Evolutionary conservation across 495 filamentous ascomycete genomes (phyloP), one percentile per base, ranked within the genome.

Genomic region (Daldinia grandis): DNA sequence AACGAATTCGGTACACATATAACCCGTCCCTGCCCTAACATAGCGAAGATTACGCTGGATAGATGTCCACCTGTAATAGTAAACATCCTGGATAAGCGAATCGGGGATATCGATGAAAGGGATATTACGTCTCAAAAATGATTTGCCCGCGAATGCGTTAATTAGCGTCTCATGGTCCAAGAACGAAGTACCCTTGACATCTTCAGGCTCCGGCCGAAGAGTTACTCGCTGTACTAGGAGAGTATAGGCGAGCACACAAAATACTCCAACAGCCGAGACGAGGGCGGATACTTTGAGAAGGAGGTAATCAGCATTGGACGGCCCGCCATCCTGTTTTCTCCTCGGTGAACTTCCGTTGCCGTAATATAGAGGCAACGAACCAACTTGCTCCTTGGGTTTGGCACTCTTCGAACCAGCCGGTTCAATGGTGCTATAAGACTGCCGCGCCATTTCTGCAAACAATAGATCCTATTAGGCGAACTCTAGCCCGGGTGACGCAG

Each of bases 31-130:
- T 50, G 80, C 74, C 7, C 62, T 73, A 51, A 77, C 76, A 58
- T 82, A 84, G 28, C 78, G 78, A 25, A 82, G 59, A 62, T 83
- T 82, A 2, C 81, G 74, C 62, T 80, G 76, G 31, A 82, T 69
- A 12, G 81, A 76, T 0, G 78, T 81, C 70, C 78, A 78, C 56
- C 81, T 79, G 60, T 84, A 83, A 58, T 83, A 84, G 58, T 83
- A 84, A 21, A 84, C 79, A 66, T 82, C 81, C 64, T 82, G 76
- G 31, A 83, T 74, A 27, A 76, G 72, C 54, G 73, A 21, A 58
- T 84, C 81, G 9, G 81, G 82, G 40, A 81, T 77, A 47, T 84
- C 81, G 28, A 91, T 80, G 66, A 78, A 84, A 14, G 82, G 82
- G 53, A 84, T 83, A 51, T 83, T 84, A 53, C 81, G 76, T 59